Evolutionary conservation across 352 stramenopile genomes (phyloP).

Genomic region (Pythium rhizo-oryzae): DNA sequence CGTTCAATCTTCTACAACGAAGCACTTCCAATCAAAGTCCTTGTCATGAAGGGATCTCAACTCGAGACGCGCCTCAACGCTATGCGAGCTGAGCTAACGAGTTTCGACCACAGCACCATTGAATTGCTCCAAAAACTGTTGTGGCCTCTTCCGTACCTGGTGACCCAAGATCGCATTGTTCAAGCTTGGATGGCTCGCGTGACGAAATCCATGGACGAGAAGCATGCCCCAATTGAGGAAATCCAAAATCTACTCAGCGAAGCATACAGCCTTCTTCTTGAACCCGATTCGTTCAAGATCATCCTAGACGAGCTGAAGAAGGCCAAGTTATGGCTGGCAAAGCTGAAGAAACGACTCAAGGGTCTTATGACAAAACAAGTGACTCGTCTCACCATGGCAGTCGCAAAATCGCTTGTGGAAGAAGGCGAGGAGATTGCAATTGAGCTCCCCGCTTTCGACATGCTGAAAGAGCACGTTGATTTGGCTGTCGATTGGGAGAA

Average conservation of each 20-base stretch:
- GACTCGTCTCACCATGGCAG: conserved; percentile 59
- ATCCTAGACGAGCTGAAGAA: conserved; percentile 85
- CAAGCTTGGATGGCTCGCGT: conserved; percentile 66
- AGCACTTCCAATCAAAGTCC: conserved; percentile 56
- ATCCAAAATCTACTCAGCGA: conserved; percentile 62
- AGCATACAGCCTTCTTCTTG: conserved; percentile 59
- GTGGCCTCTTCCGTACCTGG: conserved; percentile 76
- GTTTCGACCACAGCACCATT: conserved; percentile 35
- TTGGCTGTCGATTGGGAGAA: conserved; percentile 81
- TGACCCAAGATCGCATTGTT: conserved; percentile 64
- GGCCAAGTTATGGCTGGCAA: conserved; percentile 78
- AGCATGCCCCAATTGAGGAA: conserved; percentile 56
- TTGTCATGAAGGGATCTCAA: conserved; percentile 54
- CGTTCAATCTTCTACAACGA: conserved; percentile 85
- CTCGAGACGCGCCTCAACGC: conserved; percentile 39
- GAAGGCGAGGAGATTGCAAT: conserved; percentile 83
- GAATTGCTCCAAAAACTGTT: conserved; percentile 55
- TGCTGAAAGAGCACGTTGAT: conserved; percentile 81
- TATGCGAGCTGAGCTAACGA: conserved; percentile 26
- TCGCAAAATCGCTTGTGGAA: conserved; percentile 71
- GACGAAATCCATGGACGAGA: conserved; percentile 57
- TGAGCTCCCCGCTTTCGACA: conserved; percentile 71
- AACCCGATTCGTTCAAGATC: conserved; percentile 76
- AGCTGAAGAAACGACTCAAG: conserved; percentile 84
- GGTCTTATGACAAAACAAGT: conserved; percentile 70